A percentile compares a stretch with the other conserved stretches of the same genome.
These are phyloP conservation scores for Prototheca wickerhamii DNA, from an alignment of 163 green algal genomes.

Conservation along the genomic window DNA sequence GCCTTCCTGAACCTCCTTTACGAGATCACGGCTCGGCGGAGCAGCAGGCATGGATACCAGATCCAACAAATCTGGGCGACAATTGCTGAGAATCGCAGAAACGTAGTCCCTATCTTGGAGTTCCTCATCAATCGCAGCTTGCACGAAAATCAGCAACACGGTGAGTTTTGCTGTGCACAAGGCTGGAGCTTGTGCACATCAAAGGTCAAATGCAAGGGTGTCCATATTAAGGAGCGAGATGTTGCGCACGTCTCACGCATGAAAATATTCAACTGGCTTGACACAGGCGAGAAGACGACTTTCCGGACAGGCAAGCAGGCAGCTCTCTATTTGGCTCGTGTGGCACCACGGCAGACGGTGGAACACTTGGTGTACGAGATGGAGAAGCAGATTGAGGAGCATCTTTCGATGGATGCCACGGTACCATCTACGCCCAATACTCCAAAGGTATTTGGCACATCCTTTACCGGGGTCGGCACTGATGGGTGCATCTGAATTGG, in stretches of 20 bases:
- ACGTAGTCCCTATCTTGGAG: constrained; percentile 79
- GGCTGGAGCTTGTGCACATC: too few relatives aligned
- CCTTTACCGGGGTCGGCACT: too few relatives aligned
- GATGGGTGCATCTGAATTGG: too few relatives aligned
- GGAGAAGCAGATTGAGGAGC: constrained; percentile 38
- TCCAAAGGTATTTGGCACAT: neutral
- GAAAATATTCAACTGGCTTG: too few relatives aligned
- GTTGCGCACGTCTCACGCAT: too few relatives aligned
- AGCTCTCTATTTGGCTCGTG: constrained; percentile 71
- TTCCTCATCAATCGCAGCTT: constrained; percentile 67
- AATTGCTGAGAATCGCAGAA: constrained; percentile 63
- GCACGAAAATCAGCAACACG: constrained; percentile 1
- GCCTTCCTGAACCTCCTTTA: constrained; percentile 78
- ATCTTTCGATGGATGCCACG: neutral
- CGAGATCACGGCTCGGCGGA: constrained; percentile 60
- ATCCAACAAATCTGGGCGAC: constrained; percentile 78
- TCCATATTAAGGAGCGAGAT: too few relatives aligned
- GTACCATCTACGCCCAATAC: neutral
- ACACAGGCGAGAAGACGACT: neutral
- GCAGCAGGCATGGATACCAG: constrained; percentile 15
- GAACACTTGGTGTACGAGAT: constrained; percentile 75
- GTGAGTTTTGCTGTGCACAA: neutral
- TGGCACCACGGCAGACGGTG: constrained; percentile 69
- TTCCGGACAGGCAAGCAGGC: constrained; percentile 59
- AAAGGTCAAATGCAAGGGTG: too few relatives aligned